phyloP scores from a whole-genome alignment of 2,329 filamentous ascomycete species.

The Paraphoma chrysanthemicola region DNA sequence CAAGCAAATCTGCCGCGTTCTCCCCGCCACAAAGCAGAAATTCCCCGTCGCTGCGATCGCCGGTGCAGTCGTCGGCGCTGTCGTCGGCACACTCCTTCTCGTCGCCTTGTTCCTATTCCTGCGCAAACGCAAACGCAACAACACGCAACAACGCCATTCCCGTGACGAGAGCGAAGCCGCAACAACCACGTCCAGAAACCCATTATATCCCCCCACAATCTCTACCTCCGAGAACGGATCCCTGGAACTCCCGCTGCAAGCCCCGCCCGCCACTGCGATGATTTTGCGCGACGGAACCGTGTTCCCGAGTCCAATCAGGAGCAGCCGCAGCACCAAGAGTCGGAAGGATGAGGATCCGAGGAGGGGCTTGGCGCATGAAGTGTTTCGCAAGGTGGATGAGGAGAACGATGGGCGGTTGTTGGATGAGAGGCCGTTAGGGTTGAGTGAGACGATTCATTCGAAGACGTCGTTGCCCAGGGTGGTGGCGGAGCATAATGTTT shows the following conservation, averaged over 20 bases:
- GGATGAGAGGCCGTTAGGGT: slow-evolving; percentile 22
- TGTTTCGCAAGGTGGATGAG: slow-evolving; percentile 16
- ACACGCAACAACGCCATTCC: slow-evolving; percentile 4
- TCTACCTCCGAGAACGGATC: slow-evolving; percentile 12
- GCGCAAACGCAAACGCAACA: slow-evolving; percentile 6
- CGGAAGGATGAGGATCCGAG: slow-evolving; percentile 11
- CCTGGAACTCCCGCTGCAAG: slow-evolving; percentile 15
- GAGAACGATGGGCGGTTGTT: slow-evolving; percentile 23
- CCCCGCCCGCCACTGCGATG: slow-evolving; percentile 2
- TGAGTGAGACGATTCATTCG: slow-evolving; percentile 25
- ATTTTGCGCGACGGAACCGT: slow-evolving; percentile 4
- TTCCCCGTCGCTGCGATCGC: slow-evolving; percentile 11
- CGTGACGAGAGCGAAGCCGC: slow-evolving; percentile 10
- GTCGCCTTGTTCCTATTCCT: slow-evolving; percentile 10
- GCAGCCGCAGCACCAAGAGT: neutral
- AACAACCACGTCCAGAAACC: slow-evolving; percentile 5
- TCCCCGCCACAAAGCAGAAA: slow-evolving; percentile 10
- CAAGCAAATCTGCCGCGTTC: slow-evolving; percentile 19
- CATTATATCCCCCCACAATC: slow-evolving; percentile 1
- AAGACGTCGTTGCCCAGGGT: slow-evolving; percentile 15
- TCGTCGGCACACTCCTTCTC: slow-evolving; percentile 14
- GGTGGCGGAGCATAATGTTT: slow-evolving; percentile 18
- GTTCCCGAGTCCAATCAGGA: slow-evolving; percentile 8
- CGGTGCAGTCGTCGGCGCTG: slow-evolving; percentile 11
- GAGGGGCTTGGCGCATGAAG: slow-evolving; percentile 14